Percentiles rank a stretch among this genome's conserved stretches.
Conservation (phyloP, 306 rosid species). For the Bauhinia variegata region DNA sequence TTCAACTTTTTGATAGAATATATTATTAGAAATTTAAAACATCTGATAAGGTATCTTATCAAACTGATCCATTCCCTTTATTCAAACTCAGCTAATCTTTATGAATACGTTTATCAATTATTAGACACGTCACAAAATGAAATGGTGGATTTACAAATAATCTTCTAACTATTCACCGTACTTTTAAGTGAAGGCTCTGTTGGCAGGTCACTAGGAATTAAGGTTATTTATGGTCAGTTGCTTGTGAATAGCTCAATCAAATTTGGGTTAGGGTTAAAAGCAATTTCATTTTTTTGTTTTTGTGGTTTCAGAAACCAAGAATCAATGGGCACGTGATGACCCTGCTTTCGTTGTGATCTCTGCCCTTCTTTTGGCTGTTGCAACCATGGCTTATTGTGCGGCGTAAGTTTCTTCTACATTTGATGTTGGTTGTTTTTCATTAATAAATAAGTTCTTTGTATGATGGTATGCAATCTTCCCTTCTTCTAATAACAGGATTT, state of each 20-base stretch:
- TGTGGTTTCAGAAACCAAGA: conserved; percentile 91
- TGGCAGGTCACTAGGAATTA: neutral
- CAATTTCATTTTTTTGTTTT: neutral
- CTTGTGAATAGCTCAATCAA: neutral
- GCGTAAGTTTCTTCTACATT: conserved; percentile 75
- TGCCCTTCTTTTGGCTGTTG: conserved; percentile 88
- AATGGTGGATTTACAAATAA: conserved; percentile 4
- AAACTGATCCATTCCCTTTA: conserved; percentile 10
- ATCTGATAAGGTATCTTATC: neutral
- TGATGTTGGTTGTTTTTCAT: conserved; percentile 36
- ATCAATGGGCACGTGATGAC: conserved; percentile 99
- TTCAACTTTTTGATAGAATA: neutral
- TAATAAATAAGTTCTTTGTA: conserved; percentile 17
- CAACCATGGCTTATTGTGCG: conserved; percentile 91
- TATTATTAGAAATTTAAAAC: neutral
- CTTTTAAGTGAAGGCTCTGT: conserved; percentile 21
- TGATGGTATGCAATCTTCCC: neutral
- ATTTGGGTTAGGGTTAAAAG: too few species aligned
- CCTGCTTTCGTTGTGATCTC: conserved; percentile 99
- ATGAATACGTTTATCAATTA: neutral
- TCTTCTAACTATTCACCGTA: conserved; percentile 23
- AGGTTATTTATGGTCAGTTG: neutral
- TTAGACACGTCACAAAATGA: neutral
- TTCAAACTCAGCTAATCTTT: neutral
- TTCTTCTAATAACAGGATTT: neutral